Conservation (phyloP, 345 rosid genomes). For the Eucalyptus regnans region DNA sequence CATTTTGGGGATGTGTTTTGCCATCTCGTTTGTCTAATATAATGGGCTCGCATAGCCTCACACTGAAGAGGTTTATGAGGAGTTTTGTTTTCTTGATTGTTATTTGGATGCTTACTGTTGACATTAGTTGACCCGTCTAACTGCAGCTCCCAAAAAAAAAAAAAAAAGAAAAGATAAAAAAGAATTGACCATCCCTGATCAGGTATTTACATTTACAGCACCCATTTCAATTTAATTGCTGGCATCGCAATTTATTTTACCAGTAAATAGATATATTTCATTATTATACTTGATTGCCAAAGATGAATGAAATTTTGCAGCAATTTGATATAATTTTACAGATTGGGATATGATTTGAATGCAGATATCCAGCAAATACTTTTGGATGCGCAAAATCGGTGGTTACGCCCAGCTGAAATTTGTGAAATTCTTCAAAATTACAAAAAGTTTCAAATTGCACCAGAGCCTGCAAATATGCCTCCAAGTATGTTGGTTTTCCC, state of each 20-base stretch:
- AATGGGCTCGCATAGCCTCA: not conserved
- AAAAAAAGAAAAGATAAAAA: no score
- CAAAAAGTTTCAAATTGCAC: constrained; percentile 45
- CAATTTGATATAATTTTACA: not conserved
- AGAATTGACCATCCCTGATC: not conserved
- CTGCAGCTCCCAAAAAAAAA: not conserved
- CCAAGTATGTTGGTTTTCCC: constrained; percentile 32
- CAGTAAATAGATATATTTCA: not conserved
- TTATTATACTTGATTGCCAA: not conserved
- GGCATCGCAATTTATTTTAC: not conserved
- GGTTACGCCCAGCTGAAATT: constrained; percentile 95
- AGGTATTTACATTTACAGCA: not conserved
- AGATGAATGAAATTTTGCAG: not conserved
- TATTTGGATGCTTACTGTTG: not conserved
- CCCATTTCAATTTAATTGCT: not conserved
- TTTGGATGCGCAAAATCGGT: constrained; percentile 74
- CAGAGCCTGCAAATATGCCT: constrained; percentile 69
- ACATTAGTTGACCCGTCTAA: not conserved
- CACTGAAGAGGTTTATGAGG: not conserved
- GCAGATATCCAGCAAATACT: constrained; percentile 79
- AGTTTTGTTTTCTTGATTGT: not conserved
- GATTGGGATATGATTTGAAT: not conserved
- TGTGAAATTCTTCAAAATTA: constrained; percentile 76
- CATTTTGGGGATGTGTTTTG: not conserved
- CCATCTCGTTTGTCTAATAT: not conserved